phyloP scores from a whole-genome alignment of 2,329 filamentous ascomycete genomes.

The Metarhizium album region DNA sequence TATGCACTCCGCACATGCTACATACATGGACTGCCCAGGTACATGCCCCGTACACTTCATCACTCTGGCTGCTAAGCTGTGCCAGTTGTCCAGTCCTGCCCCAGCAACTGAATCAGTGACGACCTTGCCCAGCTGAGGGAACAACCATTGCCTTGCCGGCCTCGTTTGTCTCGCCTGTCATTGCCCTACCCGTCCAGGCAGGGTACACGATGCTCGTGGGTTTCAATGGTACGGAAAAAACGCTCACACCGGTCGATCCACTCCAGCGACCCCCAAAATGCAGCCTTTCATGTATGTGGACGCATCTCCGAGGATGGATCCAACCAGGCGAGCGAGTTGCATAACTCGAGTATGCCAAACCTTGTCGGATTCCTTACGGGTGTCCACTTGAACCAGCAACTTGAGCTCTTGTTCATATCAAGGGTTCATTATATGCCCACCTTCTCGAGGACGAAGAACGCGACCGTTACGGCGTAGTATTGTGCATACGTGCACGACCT shows the following conservation, averaged over 20 bases:
- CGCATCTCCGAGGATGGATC: slow-evolving; percentile 5
- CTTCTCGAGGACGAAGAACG: background rate
- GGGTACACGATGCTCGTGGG: background rate
- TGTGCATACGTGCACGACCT: background rate
- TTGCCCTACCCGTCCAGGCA: background rate
- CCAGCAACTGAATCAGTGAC: background rate
- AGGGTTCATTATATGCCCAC: slow-evolving; percentile 4
- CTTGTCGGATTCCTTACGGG: background rate
- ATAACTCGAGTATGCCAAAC: slow-evolving; percentile 1
- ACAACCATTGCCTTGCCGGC: background rate
- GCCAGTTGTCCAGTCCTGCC: background rate
- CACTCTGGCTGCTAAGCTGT: background rate
- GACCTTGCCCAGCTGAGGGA: background rate
- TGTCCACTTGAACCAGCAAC: slow-evolving; percentile 1
- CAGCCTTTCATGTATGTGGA: slow-evolving; percentile 6
- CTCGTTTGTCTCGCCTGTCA: background rate
- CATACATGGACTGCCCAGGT: background rate
- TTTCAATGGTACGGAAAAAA: background rate
- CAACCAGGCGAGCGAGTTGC: slow-evolving; percentile 4
- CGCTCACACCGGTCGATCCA: slow-evolving; percentile 5
- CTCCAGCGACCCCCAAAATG: background rate
- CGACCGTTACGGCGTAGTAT: background rate
- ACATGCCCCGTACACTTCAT: background rate
- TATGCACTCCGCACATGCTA: background rate
- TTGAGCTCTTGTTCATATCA: background rate